Evolutionary conservation across 805 yeast genomes (phyloP).

Genomic region (Spathaspora boniae): DNA sequence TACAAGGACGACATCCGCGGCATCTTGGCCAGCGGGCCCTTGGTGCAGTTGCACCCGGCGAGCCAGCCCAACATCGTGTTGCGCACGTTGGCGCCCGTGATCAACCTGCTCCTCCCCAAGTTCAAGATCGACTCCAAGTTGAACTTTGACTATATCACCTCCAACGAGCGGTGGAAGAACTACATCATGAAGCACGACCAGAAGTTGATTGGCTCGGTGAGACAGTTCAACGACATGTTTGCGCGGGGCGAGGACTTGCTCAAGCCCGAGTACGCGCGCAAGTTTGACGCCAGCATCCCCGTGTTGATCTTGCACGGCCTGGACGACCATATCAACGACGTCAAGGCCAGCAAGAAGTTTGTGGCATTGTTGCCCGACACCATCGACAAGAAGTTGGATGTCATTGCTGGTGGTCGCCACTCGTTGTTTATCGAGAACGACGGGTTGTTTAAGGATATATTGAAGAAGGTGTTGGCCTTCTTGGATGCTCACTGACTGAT

Average conservation of each 20-base stretch:
- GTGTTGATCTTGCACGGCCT: slow-evolving; percentile 60
- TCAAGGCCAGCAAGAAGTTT: slow-evolving; percentile 44
- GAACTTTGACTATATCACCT: slow-evolving; percentile 51
- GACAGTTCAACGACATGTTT: slow-evolving; percentile 60
- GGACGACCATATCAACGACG: slow-evolving; percentile 59
- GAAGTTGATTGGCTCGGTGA: slow-evolving; percentile 49
- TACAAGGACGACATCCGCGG: slow-evolving; percentile 44
- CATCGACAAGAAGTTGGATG: slow-evolving; percentile 26
- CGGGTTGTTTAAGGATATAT: slow-evolving; percentile 31
- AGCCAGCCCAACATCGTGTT: slow-evolving; percentile 51
- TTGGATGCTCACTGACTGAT: slow-evolving; percentile 10
- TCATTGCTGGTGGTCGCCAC: slow-evolving; percentile 38
- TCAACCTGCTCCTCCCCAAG: slow-evolving; percentile 41
- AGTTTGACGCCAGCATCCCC: slow-evolving; percentile 40
- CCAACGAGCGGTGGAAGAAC: slow-evolving; percentile 43
- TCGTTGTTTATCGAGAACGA: slow-evolving; percentile 46
- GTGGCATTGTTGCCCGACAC: slow-evolving; percentile 27
- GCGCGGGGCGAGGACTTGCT: slow-evolving; percentile 55
- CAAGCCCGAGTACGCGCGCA: slow-evolving; percentile 30
- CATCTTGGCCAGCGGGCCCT: slow-evolving; percentile 56
- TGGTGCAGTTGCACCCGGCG: slow-evolving; percentile 53
- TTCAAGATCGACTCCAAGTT: slow-evolving; percentile 53
- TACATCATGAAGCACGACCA: slow-evolving; percentile 39
- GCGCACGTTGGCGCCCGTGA: slow-evolving; percentile 39
- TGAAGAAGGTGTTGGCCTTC: slow-evolving; percentile 40